These are phyloP conservation scores for Phytopythium helicoides DNA, from an alignment of 352 stramenopile species.

Conservation along the genomic window DNA sequence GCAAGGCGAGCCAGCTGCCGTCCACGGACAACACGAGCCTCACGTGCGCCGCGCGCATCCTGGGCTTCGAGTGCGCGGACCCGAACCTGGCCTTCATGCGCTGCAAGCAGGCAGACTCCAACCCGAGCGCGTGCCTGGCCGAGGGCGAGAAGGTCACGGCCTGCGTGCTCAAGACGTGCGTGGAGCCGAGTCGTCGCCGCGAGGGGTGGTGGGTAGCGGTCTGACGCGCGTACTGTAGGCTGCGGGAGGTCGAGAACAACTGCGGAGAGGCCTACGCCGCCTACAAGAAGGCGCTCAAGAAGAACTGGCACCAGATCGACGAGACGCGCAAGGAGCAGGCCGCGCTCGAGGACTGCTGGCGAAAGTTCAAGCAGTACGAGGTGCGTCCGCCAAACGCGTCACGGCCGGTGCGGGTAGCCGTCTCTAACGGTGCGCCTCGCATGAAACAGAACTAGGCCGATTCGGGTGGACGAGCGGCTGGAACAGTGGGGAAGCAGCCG, in stretches of 20 bases:
- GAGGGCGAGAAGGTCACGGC: conserved; percentile 88
- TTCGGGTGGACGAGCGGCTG: neutral
- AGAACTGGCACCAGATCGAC: conserved; percentile 88
- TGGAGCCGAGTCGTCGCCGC: no score
- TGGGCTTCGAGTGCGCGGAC: conserved; percentile 81
- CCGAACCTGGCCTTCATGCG: conserved; percentile 83
- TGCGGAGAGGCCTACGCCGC: conserved; percentile 84
- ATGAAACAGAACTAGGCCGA: neutral
- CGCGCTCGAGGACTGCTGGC: conserved; percentile 84
- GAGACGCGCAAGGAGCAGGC: conserved; percentile 83
- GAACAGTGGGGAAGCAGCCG: neutral
- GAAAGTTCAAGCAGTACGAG: conserved; percentile 73
- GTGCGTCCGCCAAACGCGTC: conserved; percentile 6
- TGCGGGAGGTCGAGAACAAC: conserved; percentile 75
- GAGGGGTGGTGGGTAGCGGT: neutral
- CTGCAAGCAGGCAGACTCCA: conserved; percentile 83
- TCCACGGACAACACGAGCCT: conserved; percentile 88
- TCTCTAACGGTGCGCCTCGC: no score
- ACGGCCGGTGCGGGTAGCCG: neutral
- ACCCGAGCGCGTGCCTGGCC: conserved; percentile 76
- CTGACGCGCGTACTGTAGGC: conserved; percentile 23
- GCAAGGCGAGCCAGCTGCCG: conserved; percentile 57
- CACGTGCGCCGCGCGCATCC: conserved; percentile 77
- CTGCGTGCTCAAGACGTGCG: conserved; percentile 84
- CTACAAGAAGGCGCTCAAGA: conserved; percentile 88